Evolutionary conservation across 2,329 filamentous ascomycete species (phyloP), one percentile per base, ranked within the genome.

Genomic region (Alternaria gaisen): DNA sequence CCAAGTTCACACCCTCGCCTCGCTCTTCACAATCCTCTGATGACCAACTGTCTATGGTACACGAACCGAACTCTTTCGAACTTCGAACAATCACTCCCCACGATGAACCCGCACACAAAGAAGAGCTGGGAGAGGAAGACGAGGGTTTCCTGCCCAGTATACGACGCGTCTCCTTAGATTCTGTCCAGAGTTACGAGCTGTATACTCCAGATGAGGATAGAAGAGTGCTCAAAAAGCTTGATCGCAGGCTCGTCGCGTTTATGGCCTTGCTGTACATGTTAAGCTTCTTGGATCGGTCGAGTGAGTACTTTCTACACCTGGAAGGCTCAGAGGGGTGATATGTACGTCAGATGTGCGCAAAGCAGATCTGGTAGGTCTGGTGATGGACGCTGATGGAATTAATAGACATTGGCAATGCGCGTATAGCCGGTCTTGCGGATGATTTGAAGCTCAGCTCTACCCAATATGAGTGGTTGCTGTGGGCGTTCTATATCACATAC

Each of bases 281-380:
- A 63, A 91, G 89, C 64, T 97, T 97, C 75, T 80, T 97, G 66
- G 93, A 97, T 77, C 86, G 93, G 67, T 94, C 91, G 18, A 97
- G 92, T 93, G 82, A 70, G 76, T 72, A 34, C 38, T 56, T 64
- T 58, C 53, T 54, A 41, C 58, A 56, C 24, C 32, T 20, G 18
- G 9, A 22, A 22, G 34, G 28, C 32, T 36, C 42, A 24, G 36
- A n/a, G 20, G 46, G 20, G 34, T 44, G 34, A 47, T 16, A 50
- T 54, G 42, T 38, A 53, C 43, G 43, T 52, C 56, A 64, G 84
- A 81, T 58, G 24, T 58, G 46, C 26, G 20, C 36, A 9, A 47
- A 43, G 40, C 51, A 36, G 14, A 30, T 41, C n/a, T 12, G 55
- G 11, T n/a, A n/a, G 32, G n/a, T 4, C 11, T 41, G 2, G 18